These are phyloP conservation scores for Athelia sp. DNA, from an alignment of 1,284 basidiomycete genomes.

Conservation along the genomic window DNA sequence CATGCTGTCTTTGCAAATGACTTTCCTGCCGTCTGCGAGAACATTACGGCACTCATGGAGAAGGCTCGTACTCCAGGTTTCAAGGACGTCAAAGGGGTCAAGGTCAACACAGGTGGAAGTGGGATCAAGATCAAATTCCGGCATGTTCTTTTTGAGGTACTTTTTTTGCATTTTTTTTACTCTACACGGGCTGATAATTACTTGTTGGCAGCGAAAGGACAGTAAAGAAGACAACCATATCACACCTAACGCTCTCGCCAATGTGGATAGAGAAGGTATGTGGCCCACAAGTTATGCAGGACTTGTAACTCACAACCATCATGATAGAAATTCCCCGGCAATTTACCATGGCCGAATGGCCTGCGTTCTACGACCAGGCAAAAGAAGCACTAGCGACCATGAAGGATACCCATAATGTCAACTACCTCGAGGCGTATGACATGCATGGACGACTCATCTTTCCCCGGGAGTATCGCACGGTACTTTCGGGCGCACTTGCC, in stretches of 20 bases:
- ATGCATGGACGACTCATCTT: constrained; percentile 8
- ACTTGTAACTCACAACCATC: too few relatives aligned
- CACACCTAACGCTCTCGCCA: too few relatives aligned
- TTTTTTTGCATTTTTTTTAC: neutral
- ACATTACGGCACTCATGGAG: neutral
- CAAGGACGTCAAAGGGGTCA: neutral
- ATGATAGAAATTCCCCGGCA: neutral
- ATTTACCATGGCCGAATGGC: neutral
- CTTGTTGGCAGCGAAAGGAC: too few relatives aligned
- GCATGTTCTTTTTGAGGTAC: neutral
- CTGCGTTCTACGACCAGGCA: neutral
- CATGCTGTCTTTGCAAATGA: neutral
- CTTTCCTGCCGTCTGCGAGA: neutral
- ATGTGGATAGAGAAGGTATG: too few relatives aligned
- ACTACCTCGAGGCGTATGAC: constrained; percentile 10
- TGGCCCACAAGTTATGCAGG: too few relatives aligned
- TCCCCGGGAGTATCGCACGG: constrained; percentile 2
- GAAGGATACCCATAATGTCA: constrained; percentile 7
- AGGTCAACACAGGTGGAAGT: neutral
- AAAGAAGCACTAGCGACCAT: neutral
- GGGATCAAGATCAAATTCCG: neutral
- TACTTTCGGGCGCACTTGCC: constrained; percentile 10
- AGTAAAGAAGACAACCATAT: too few relatives aligned
- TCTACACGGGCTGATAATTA: too few relatives aligned
- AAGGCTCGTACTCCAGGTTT: neutral